Conservation (phyloP, 2,329 filamentous ascomycete genomes). For the Aspergillus glaucus region DNA sequence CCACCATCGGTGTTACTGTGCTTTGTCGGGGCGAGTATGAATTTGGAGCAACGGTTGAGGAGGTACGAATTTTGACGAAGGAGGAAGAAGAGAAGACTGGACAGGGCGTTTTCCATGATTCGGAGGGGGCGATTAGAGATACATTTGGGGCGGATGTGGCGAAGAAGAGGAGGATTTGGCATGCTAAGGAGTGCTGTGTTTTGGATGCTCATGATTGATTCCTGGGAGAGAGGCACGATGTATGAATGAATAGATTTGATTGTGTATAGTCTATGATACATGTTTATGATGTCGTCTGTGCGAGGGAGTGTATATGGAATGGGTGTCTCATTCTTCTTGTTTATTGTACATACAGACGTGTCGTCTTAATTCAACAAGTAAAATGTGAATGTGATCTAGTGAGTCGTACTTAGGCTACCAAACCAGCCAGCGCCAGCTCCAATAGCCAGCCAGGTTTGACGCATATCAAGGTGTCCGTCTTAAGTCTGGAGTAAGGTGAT, state of each 20-base stretch:
- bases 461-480: too few relatives aligned
- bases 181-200: conserved; percentile 40
- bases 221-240: not conserved
- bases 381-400: too few relatives aligned
- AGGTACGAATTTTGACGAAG: conserved; percentile 52
- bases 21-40: conserved; percentile 79
- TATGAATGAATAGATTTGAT: not conserved
- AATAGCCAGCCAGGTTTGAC: too few relatives aligned
- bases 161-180: conserved; percentile 39
- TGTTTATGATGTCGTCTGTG: too few relatives aligned
- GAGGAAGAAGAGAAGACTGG: conserved; percentile 9
- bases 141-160: conserved; percentile 35
- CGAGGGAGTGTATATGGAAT: too few relatives aligned
- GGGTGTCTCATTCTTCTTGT: too few relatives aligned
- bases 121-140: conserved; percentile 28
- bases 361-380: too few relatives aligned
- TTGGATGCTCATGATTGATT: conserved; percentile 33
- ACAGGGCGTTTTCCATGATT: conserved; percentile 11
- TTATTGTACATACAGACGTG: too few relatives aligned
- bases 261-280: not conserved
- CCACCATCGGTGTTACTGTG: conserved; percentile 64
- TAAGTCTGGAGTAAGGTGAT: too few relatives aligned
- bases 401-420: too few relatives aligned
- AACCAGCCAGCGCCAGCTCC: too few relatives aligned
- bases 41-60: conserved; percentile 72